Conservation (phyloP, 192 early-diverging fungal species). For the Rhizophagus prolifer region DNA sequence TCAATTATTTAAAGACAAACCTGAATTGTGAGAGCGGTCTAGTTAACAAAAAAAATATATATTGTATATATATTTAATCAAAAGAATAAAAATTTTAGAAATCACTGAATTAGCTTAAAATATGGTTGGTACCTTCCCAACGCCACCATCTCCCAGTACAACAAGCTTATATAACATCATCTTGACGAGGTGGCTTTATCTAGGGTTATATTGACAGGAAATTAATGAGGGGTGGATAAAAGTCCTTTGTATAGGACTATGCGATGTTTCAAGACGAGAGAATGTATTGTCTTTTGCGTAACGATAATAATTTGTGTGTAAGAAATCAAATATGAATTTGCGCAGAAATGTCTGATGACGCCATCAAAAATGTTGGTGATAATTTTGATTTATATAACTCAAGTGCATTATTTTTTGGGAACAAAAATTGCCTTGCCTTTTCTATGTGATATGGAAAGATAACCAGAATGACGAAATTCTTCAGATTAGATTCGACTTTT, state of each 20-base stretch:
- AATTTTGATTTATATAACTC: no score
- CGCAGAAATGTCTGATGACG: no score
- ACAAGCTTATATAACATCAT: slow-evolving; percentile 47
- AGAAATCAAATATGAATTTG: no score
- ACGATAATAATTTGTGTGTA: no score
- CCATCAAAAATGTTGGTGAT: no score
- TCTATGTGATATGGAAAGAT: slow-evolving; percentile 58
- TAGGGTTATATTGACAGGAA: no score
- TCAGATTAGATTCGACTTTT: no score
- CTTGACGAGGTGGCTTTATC: slow-evolving; percentile 19
- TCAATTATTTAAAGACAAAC: slow-evolving; percentile 17
- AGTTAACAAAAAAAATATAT: background rate
- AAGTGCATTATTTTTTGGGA: slow-evolving; percentile 77
- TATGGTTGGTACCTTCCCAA: slow-evolving; percentile 43
- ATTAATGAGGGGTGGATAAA: background rate
- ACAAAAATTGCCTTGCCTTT: slow-evolving; percentile 81
- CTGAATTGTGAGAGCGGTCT: slow-evolving; percentile 48
- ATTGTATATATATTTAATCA: background rate
- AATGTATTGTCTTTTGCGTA: no score
- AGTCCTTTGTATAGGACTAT: no score
- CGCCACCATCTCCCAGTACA: slow-evolving; percentile 46
- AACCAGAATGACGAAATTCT: slow-evolving; percentile 47
- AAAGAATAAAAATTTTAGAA: background rate
- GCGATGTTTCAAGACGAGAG: no score
- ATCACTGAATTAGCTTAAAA: background rate